Base-by-base conservation (phyloP, 805 yeast genomes). In the Teunomyces pallodes region DNA sequence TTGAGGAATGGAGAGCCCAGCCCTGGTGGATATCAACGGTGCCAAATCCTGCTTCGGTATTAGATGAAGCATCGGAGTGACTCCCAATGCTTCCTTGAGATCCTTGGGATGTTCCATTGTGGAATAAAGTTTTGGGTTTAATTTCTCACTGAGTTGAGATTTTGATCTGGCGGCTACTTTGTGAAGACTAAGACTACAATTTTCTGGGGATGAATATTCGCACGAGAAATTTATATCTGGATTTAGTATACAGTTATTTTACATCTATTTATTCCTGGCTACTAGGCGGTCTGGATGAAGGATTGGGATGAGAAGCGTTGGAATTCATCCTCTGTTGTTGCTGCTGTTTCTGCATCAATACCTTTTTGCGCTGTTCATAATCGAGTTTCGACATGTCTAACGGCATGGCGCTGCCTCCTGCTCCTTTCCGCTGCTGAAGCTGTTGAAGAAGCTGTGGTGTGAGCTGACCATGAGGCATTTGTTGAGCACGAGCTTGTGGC, bases 351-450 rank as follows among this genome's bases (percentile, higher is more conserved):
- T 67, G 69, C 42, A 69, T 61, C 52, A 69, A 56, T 32, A 66
- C 52, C 48, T 67, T 62, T 58, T 69, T 69, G 17, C 72, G 54
- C 49, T 69, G 72, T 46, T 69, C 75, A 43, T 68, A 67, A 43
- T 69, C 72, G 43, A 64, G 48, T 45, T 64, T 66, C 12, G 66
- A 54, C 43, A 60, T 47, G 16, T 64, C 70, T 16, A 58, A 42
- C 14, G 55, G 55, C 9, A 41, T 32, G 14, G 47, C 20, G 16
- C n/a, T 38, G 17, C 26, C 26, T 12, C 30, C 53, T 43, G 13
- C 47, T 38, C 29, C 42, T 40, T 13, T 50, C 43, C 50, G 48
- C 49, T 10, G 57, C 49, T 46, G 52, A 24, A 45, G 42, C 9
- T 45, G 51, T 29, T 41, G 44, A 24, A 44, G 47, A 14, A 36